Evolutionary conservation across 169 alveolate species (phyloP), one percentile per base, ranked within the genome.

Genomic region (Babesia gibsoni): DNA sequence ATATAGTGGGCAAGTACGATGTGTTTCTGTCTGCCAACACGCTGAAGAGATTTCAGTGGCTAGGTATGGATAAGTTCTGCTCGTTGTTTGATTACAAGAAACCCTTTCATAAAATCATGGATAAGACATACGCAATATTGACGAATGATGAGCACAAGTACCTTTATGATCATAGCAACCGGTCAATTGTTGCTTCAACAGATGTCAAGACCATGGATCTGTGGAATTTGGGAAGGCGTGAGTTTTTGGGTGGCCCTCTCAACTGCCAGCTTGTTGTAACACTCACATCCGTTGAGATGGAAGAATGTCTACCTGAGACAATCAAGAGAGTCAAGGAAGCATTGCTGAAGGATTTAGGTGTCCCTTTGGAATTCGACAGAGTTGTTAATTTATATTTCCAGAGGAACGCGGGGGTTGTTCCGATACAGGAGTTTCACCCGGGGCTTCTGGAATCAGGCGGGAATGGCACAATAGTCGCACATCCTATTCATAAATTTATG

Each of bases 141-240:
- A 43, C 56, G 25, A 27, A 5, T 0, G 72, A 14, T n/a, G 30
- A n/a, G 16, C 25, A 41, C 25, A 43, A 27, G 20, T 61, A 23
- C 46, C 12, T 61, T 12, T 61, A 61, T 23, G 35, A 58, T 4
- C 1, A 30, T 16, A 46, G 72, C 39, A 46, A 61, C 35, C 18
- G 25, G 5, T 27, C 6, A 14, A 43, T 61, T 5, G 45, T 61
- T n/a, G 72, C 72, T 1, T 61, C 72, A 27, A 61, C 57, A 7
- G 59, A 61, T 43, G 4, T 1, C 1, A 27, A 16, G 4, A n/a
- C 48, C 12, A 77, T 77, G 86, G 86, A 77, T 65, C 35, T 52
- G 54, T 63, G 68, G 73, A 77, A 77, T 22, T 18, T 57, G 12
- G 45, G 63, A 7, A 32, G 23, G 23, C 33, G 43, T 30, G 6